Evolutionary conservation across 2,329 filamentous ascomycete species (phyloP).

Genomic region (Paraconiothyrium brasiliense): DNA sequence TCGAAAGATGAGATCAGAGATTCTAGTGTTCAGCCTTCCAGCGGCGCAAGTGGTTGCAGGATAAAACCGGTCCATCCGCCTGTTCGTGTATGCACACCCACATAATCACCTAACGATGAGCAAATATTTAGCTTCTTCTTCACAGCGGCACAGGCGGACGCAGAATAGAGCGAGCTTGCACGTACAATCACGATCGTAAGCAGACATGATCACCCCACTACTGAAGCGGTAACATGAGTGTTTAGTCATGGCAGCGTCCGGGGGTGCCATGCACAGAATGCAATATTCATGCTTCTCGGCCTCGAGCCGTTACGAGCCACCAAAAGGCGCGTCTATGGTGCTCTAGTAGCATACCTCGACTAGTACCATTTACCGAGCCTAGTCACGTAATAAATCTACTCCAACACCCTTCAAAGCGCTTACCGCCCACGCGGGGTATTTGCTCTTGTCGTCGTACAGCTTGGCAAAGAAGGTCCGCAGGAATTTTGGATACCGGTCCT

Average conservation of each 20-base stretch:
- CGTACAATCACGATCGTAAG: no score
- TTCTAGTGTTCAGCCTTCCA: no score
- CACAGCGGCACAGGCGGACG: no score
- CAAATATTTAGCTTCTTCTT: no score
- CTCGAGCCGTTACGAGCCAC: neutral
- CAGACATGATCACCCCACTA: no score
- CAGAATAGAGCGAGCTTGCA: no score
- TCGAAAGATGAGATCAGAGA: no score
- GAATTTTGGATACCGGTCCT: conserved; percentile 82
- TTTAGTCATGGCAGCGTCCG: neutral
- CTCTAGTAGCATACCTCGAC: neutral
- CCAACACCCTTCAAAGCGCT: conserved; percentile 80
- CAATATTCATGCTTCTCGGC: neutral
- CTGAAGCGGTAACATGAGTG: no score
- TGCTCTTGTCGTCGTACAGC: conserved; percentile 72
- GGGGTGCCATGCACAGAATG: neutral
- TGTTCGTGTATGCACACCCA: no score
- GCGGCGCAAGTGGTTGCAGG: no score
- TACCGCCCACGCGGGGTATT: conserved; percentile 86
- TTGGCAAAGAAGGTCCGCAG: conserved; percentile 79
- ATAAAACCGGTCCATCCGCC: no score
- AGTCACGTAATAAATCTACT: conserved; percentile 57
- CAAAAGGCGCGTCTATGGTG: neutral
- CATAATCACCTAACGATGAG: no score
- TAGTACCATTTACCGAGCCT: conserved; percentile 5